phyloP scores from a whole-genome alignment of 148 eudicot species.

The Rhododendron kiyosumense region DNA sequence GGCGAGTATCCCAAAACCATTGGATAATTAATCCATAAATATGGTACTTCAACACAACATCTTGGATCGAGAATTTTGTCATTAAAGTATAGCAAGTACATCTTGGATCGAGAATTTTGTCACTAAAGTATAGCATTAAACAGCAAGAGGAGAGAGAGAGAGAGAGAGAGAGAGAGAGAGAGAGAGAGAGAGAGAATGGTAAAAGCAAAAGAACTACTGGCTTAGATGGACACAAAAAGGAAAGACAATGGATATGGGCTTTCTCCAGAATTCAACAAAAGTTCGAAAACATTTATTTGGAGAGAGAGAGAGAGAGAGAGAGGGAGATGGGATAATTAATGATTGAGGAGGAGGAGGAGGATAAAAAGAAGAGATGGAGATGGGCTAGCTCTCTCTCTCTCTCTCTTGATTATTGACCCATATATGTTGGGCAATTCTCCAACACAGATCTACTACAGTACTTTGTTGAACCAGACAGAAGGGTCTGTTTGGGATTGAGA shows the following conservation, averaged over 20 bases:
- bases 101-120: background rate
- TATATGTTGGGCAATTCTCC: slow-evolving; percentile 36
- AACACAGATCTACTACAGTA: slow-evolving; percentile 16
- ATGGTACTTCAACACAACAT: background rate
- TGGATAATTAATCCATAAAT: background rate
- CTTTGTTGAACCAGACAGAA: slow-evolving; percentile 28
- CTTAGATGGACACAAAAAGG: slow-evolving; percentile 12
- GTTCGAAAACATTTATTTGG: background rate
- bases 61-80: background rate
- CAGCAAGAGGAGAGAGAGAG: background rate
- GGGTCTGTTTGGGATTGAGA: slow-evolving; percentile 10
- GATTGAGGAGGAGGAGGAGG: background rate
- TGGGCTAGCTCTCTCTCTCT: background rate
- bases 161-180: slow-evolving; percentile 5
- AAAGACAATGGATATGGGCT: slow-evolving; percentile 23
- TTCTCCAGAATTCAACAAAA: slow-evolving; percentile 25
- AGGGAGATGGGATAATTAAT: background rate
- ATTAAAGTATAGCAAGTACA: background rate
- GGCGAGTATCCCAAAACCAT: background rate
- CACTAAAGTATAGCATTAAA: background rate
- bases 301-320: slow-evolving; percentile 12
- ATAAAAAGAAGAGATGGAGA: slow-evolving; percentile 21
- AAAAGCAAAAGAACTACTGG: slow-evolving; percentile 1
- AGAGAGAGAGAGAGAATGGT: background rate
- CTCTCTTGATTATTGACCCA: background rate